Conservation (phyloP, 257 asterid species). For the Dorcoceras hygrometricum region DNA sequence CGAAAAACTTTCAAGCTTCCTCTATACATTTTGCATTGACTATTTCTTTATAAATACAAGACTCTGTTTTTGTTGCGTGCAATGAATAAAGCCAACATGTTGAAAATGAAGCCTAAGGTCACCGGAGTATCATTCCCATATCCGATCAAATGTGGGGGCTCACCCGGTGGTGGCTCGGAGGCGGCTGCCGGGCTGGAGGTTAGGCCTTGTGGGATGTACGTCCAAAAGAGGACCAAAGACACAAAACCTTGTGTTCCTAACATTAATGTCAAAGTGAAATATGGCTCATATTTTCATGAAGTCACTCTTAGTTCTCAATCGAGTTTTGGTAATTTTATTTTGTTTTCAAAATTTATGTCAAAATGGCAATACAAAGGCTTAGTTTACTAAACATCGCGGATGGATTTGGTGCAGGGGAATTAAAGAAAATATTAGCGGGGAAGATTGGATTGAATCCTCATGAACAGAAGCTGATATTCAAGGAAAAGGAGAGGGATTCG, state of each 20-base stretch:
- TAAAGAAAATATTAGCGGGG: slow-evolving; percentile 72
- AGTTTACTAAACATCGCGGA: not conserved
- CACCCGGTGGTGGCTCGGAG: slow-evolving; percentile 28
- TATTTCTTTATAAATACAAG: not conserved
- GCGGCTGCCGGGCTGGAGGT: slow-evolving; percentile 56
- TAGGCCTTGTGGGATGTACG: slow-evolving; percentile 93
- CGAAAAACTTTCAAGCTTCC: not conserved
- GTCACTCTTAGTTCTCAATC: slow-evolving; percentile 68
- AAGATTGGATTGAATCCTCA: slow-evolving; percentile 57
- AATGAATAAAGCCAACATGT: slow-evolving; percentile 46
- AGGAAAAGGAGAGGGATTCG: slow-evolving; percentile 78
- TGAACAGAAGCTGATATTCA: slow-evolving; percentile 69
- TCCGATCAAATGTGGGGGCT: slow-evolving; percentile 29
- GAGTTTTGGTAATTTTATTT: slow-evolving; percentile 56
- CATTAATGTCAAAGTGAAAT: slow-evolving; percentile 63
- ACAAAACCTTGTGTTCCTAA: slow-evolving; percentile 39
- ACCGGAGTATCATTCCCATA: slow-evolving; percentile 35
- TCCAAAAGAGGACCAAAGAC: slow-evolving; percentile 74
- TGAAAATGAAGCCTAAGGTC: slow-evolving; percentile 56
- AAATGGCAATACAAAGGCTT: not conserved
- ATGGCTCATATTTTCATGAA: slow-evolving; percentile 62
- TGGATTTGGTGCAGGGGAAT: slow-evolving; percentile 53
- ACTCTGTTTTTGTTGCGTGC: not conserved
- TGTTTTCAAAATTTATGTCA: not conserved
- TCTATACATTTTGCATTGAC: slow-evolving; percentile 13